Conservation (phyloP, 768 basidiomycete genomes). For the Trametes cingulata region DNA sequence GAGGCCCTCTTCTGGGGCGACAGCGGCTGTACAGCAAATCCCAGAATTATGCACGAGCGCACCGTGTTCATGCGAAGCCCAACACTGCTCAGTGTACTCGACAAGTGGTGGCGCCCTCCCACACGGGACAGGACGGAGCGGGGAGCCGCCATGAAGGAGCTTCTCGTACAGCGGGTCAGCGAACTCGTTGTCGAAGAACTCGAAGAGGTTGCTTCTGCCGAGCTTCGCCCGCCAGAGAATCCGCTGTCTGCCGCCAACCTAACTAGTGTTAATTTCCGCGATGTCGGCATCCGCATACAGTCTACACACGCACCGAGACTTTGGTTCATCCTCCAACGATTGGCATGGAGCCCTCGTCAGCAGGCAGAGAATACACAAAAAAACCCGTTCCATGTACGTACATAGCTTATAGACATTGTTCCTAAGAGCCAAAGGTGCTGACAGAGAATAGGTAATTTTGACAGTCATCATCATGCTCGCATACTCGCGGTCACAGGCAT, state of each 20-base stretch:
- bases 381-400: neutral
- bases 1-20: constrained; percentile 5
- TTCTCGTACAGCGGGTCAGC: neutral
- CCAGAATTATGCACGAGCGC: neutral
- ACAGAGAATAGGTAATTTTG: neutral
- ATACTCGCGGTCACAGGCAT: neutral
- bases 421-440: no score
- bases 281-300: neutral
- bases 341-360: neutral
- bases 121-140: neutral
- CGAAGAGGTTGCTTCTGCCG: neutral
- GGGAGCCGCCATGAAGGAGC: neutral
- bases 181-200: neutral
- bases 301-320: neutral
- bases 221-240: neutral
- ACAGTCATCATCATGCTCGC: neutral
- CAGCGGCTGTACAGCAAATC: neutral
- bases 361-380: neutral
- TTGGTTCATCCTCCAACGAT: neutral
- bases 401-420: no score
- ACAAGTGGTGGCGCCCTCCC: neutral
- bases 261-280: neutral
- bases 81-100: neutral
- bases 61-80: neutral
- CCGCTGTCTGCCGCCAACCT: neutral